phyloP scores from a whole-genome alignment of 805 yeast species.

The Grigorovia yakushimaensis region DNA sequence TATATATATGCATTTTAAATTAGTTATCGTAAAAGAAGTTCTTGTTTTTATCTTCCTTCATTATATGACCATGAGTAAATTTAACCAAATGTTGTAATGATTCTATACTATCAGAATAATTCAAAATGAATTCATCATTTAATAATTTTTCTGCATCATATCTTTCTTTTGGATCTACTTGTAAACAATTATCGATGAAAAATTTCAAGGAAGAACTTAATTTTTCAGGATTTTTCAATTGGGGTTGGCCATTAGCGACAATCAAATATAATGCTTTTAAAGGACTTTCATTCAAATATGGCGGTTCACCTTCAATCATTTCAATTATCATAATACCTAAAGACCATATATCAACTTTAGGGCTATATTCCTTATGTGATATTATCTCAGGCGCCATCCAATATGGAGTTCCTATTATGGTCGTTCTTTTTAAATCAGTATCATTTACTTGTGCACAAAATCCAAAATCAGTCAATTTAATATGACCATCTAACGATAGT shows the following conservation, averaged over 20 bases:
- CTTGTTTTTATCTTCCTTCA: constrained; percentile 1
- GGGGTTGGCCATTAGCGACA: constrained; percentile 95
- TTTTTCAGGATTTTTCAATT: constrained; percentile 77
- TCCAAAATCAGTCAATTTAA: constrained; percentile 91
- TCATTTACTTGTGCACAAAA: constrained; percentile 92
- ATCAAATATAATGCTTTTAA: constrained; percentile 85
- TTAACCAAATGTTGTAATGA: constrained; percentile 60
- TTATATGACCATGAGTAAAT: constrained; percentile 3
- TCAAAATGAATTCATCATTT: constrained; percentile 50
- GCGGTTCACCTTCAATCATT: constrained; percentile 99
- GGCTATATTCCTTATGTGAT: constrained; percentile 87
- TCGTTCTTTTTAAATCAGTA: constrained; percentile 76
- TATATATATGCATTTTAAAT: neutral
- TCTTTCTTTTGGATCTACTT: constrained; percentile 73
- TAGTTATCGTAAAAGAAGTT: neutral
- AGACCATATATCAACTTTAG: constrained; percentile 96
- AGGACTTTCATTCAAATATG: constrained; percentile 93
- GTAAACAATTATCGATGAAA: constrained; percentile 69
- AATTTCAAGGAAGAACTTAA: constrained; percentile 56
- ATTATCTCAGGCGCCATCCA: constrained; percentile 99
- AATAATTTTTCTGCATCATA: constrained; percentile 70
- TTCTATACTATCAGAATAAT: constrained; percentile 47
- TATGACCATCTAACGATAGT: constrained; percentile 73
- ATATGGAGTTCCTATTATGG: constrained; percentile 99
- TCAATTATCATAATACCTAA: constrained; percentile 96